phyloP scores from a whole-genome alignment of 2,329 filamentous ascomycete genomes.

The Beauveria scarabaeidicola region DNA sequence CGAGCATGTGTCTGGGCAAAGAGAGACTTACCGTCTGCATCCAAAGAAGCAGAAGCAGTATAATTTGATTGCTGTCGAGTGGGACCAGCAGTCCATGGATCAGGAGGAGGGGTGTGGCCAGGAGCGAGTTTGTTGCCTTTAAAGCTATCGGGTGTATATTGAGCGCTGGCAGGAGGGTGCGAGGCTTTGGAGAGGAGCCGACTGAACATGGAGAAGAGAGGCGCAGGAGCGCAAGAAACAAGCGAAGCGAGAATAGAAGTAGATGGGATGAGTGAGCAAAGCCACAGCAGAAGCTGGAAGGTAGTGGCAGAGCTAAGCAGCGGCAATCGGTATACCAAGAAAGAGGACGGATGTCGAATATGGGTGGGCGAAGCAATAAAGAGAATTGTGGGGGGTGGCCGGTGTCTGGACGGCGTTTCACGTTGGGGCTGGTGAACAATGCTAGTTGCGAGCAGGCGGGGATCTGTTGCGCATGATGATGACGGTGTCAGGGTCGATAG shows the following conservation, averaged over 20 bases:
- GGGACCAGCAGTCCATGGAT: conserved; percentile 2
- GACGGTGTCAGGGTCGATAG: conserved; percentile 11
- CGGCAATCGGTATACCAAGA: not conserved
- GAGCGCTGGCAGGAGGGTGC: conserved; percentile 12
- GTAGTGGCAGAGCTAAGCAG: not conserved
- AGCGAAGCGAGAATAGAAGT: not conserved
- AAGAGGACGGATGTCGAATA: not conserved
- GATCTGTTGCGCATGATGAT: conserved; percentile 16
- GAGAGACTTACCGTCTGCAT: not conserved
- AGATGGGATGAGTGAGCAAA: not conserved
- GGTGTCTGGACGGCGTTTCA: conserved; percentile 18
- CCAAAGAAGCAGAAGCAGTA: not conserved
- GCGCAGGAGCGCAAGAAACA: not conserved
- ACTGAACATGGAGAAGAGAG: conserved; percentile 29
- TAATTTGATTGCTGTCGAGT: not conserved
- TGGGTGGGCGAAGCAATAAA: not conserved
- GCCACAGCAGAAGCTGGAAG: not conserved
- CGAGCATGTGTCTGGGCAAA: not conserved
- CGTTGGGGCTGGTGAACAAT: conserved; percentile 20
- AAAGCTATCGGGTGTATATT: conserved; percentile 10
- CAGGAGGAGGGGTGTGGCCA: not conserved
- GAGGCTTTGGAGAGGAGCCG: conserved; percentile 24
- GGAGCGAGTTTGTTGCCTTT: conserved; percentile 6
- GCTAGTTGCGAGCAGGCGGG: conserved; percentile 15
- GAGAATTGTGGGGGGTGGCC: conserved; percentile 8